Evolutionary conservation across 805 yeast genomes (phyloP).

Genomic region (Suhomyces sp.): DNA sequence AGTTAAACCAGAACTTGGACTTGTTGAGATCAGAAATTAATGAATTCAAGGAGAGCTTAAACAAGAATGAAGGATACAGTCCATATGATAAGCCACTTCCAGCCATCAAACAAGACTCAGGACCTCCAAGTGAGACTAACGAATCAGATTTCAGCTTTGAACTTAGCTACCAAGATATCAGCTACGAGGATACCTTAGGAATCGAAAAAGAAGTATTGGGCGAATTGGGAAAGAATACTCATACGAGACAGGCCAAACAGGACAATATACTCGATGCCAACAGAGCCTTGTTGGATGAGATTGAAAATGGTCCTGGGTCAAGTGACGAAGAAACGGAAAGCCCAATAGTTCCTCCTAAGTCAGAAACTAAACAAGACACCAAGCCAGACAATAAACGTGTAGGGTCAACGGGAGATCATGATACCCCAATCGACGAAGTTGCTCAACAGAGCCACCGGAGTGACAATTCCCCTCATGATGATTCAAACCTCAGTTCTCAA

Average conservation of each 20-base stretch:
- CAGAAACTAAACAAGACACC: background rate
- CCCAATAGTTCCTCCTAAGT: background rate
- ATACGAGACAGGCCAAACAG: background rate
- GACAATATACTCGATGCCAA: background rate
- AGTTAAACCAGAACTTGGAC: conserved; percentile 41
- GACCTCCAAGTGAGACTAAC: conserved; percentile 2
- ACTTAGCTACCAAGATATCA: conserved; percentile 35
- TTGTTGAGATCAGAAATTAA: conserved; percentile 41
- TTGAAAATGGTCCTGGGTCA: background rate
- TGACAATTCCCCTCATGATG: background rate
- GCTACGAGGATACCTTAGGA: conserved; percentile 38
- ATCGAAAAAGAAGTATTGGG: conserved; percentile 28
- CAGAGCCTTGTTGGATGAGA: conserved; percentile 4
- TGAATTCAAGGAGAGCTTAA: conserved; percentile 43
- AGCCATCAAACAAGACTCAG: background rate
- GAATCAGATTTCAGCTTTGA: conserved; percentile 40
- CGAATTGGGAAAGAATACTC: conserved; percentile 13
- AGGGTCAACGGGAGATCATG: background rate
- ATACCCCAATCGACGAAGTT: background rate
- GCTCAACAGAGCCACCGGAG: background rate
- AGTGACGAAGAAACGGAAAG: background rate
- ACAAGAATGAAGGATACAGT: conserved; percentile 18
- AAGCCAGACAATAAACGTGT: background rate
- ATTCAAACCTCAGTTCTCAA: background rate
- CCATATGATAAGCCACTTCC: background rate